A percentile compares a stretch with the other conserved stretches of the same genome.
These are phyloP conservation scores for Starmerella apis DNA, from an alignment of 805 yeast genomes.

Conservation along the genomic window DNA sequence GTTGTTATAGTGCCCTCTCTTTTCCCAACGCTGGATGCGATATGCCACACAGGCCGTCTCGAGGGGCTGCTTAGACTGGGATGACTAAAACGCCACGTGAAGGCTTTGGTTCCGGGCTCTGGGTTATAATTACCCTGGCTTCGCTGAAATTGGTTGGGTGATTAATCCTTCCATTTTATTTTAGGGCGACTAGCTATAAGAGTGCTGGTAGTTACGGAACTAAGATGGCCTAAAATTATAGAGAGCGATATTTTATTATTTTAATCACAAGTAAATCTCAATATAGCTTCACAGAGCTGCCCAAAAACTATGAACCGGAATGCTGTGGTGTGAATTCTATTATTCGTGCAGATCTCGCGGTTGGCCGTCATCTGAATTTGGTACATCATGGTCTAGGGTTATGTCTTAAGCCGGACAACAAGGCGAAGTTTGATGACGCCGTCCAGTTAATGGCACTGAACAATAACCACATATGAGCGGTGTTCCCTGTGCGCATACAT, in stretches of 20 bases:
- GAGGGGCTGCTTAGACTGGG: not conserved
- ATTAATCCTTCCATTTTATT: not conserved
- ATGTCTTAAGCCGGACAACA: not conserved
- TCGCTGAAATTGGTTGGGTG: not conserved
- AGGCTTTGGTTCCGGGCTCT: not conserved
- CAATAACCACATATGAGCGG: too few species aligned
- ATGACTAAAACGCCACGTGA: slow-evolving; percentile 4
- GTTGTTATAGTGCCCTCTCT: slow-evolving; percentile 2
- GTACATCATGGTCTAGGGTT: not conserved
- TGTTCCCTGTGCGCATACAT: not conserved
- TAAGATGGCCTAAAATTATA: too few species aligned
- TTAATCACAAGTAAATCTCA: too few species aligned
- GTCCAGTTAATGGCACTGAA: too few species aligned
- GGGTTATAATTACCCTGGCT: not conserved
- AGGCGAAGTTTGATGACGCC: not conserved
- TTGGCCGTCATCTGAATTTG: not conserved
- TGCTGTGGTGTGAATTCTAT: too few species aligned
- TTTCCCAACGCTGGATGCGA: not conserved
- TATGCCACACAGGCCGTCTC: not conserved
- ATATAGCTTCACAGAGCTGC: too few species aligned
- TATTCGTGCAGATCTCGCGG: not conserved
- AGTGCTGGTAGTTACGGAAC: too few species aligned
- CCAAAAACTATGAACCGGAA: too few species aligned
- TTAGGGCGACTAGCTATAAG: too few species aligned
- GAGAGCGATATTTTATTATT: too few species aligned